Conservation (phyloP, 148 eudicot genomes). For the Amaranthus hypochondriacus region DNA sequence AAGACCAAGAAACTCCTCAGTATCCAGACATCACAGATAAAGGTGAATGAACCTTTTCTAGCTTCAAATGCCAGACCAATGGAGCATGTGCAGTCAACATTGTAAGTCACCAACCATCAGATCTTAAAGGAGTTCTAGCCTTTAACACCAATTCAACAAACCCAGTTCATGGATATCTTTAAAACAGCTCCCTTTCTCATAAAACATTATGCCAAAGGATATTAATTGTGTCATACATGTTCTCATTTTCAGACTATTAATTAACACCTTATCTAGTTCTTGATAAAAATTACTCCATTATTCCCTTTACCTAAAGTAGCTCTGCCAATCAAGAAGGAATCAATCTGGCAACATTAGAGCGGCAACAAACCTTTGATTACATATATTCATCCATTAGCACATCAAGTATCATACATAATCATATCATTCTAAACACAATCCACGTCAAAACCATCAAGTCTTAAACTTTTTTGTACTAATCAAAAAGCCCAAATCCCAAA, state of each 20-base stretch:
- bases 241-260: neutral
- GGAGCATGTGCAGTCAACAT: neutral
- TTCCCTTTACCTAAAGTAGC: neutral
- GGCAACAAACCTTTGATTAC: neutral
- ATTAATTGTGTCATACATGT: neutral
- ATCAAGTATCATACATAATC: neutral
- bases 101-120: neutral
- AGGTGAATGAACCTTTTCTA: neutral
- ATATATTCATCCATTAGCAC: neutral
- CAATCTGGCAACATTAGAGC: neutral
- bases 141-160: neutral
- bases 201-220: neutral
- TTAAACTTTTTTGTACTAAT: neutral
- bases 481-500: conserved; percentile 1
- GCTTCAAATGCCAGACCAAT: neutral
- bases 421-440: neutral
- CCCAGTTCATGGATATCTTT: neutral
- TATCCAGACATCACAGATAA: conserved; percentile 16
- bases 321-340: neutral
- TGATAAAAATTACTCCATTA: neutral
- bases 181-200: neutral
- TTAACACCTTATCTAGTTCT: neutral
- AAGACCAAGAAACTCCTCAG: conserved; percentile 17
- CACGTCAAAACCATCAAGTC: neutral
- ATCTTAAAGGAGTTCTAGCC: neutral